Conservation (phyloP, 108 stramenopile species). For the Cyclotella kingstonii region DNA sequence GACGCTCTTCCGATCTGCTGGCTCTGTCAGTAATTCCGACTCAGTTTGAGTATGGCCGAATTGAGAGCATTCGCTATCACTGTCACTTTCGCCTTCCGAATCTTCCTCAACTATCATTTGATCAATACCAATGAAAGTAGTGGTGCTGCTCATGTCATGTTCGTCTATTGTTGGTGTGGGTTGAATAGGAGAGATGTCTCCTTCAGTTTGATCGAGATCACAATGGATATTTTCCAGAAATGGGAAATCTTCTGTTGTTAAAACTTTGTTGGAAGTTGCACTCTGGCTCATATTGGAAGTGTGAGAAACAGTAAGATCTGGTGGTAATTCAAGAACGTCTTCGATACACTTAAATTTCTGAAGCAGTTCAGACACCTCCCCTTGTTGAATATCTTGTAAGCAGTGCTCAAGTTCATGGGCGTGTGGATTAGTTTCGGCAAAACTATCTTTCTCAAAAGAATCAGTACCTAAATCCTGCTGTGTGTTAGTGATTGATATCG, state of each 20-base stretch:
- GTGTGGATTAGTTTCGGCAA: neutral
- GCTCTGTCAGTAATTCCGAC: no score
- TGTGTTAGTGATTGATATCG: neutral
- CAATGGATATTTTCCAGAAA: neutral
- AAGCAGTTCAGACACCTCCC: conserved; percentile 19
- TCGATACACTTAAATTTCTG: conserved; percentile 5
- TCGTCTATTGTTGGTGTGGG: neutral
- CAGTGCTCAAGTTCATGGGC: neutral
- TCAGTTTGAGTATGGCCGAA: no score
- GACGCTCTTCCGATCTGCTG: no score
- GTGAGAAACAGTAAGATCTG: neutral
- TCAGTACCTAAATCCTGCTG: neutral
- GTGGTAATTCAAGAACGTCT: conserved; percentile 15
- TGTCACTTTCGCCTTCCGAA: neutral
- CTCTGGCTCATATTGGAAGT: neutral
- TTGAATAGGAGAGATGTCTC: neutral
- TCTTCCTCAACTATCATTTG: conserved; percentile 14
- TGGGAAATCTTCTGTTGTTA: neutral
- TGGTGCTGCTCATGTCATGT: neutral
- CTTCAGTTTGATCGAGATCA: neutral
- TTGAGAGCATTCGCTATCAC: no score
- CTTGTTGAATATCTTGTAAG: neutral
- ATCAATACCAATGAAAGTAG: conserved; percentile 13
- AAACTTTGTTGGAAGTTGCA: no score
- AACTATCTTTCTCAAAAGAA: neutral